phyloP scores from a whole-genome alignment of 331 rosid genomes.

The Quercus phellos region DNA sequence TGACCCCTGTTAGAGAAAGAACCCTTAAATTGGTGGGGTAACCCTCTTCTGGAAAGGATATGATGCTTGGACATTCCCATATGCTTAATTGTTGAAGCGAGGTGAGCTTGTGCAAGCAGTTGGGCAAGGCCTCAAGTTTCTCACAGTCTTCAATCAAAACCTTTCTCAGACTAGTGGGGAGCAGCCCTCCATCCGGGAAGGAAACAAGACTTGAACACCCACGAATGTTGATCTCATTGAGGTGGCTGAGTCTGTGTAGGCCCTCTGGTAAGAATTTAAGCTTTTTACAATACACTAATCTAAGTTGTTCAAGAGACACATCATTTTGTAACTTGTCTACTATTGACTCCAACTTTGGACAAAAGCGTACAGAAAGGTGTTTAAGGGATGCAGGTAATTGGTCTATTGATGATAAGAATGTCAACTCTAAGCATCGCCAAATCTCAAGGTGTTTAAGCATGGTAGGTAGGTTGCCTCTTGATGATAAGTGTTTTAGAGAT shows the following conservation, averaged over 20 bases:
- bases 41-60: too few species aligned
- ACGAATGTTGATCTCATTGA: too few species aligned
- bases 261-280: constrained; percentile 19
- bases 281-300: constrained; percentile 4
- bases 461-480: too few species aligned
- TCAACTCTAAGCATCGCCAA: too few species aligned
- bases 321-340: not conserved
- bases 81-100: constrained; percentile 8
- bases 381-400: constrained; percentile 3
- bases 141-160: constrained; percentile 15
- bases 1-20: constrained; percentile 9
- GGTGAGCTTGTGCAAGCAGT: constrained; percentile 4
- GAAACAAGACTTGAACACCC: too few species aligned
- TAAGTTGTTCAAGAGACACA: constrained; percentile 15
- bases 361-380: constrained; percentile 1
- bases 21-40: not conserved
- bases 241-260: not conserved
- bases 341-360: constrained; percentile 17
- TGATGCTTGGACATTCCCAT: constrained; percentile 1
- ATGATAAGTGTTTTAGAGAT: not conserved
- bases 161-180: not conserved
- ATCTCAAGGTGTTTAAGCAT: too few species aligned
- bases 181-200: too few species aligned
- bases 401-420: constrained; percentile 5
- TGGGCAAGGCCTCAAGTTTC: constrained; percentile 7